Evolutionary conservation across 208 protist genomes (phyloP).

Genomic region (Lotmaria passim): DNA sequence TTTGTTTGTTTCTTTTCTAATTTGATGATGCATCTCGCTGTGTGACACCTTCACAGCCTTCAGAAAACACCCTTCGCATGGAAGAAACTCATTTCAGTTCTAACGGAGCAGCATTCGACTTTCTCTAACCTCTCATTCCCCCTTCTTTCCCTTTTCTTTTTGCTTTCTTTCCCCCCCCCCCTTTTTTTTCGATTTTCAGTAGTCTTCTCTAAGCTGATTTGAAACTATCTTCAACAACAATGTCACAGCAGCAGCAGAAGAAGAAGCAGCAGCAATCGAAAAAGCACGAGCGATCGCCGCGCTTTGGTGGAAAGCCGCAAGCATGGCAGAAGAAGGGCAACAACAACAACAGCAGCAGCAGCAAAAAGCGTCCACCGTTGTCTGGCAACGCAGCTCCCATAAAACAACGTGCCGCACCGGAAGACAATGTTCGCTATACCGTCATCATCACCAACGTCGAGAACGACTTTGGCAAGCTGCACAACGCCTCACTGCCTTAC

Average conservation of each 20-base stretch:
- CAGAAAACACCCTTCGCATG: too few relatives aligned
- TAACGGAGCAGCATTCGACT: too few relatives aligned
- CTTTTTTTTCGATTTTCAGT: too few relatives aligned
- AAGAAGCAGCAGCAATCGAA: background rate
- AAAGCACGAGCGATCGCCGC: background rate
- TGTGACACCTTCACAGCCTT: too few relatives aligned
- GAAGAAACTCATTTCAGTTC: too few relatives aligned
- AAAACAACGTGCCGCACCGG: background rate
- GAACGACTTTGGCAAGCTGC: conserved; percentile 81
- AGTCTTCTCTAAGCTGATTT: too few relatives aligned
- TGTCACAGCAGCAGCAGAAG: background rate
- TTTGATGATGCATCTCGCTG: too few relatives aligned
- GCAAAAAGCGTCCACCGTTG: background rate
- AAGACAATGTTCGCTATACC: conserved; percentile 52
- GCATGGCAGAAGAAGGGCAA: background rate
- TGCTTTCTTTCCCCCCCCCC: too few relatives aligned
- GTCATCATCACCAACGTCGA: conserved; percentile 88
- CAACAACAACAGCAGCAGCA: conserved; percentile 3
- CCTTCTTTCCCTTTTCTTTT: too few relatives aligned
- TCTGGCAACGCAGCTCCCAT: background rate
- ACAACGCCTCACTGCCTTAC: conserved; percentile 49
- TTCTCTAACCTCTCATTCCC: too few relatives aligned
- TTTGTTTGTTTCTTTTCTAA: too few relatives aligned
- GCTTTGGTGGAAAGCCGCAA: background rate
- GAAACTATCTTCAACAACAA: too few relatives aligned